Conservation (phyloP, 2,329 filamentous ascomycete genomes). For the Colletotrichum shisoi region DNA sequence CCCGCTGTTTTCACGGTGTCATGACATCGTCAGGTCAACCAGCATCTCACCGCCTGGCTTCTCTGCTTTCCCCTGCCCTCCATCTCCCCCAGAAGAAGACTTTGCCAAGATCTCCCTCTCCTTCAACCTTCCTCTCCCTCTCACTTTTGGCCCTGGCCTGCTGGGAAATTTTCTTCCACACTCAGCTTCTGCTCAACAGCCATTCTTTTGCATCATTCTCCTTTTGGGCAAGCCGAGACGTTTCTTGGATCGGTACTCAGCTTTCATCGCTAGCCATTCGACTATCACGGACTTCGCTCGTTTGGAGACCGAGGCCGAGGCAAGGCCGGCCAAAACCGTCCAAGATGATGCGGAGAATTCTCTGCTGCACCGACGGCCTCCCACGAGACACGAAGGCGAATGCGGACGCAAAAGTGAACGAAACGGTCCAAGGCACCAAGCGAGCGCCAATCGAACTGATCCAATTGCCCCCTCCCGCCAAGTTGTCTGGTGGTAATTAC, state of each 20-base stretch:
- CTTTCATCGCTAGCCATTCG: slow-evolving; percentile 32
- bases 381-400: background rate
- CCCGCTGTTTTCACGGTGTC: slow-evolving; percentile 15
- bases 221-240: slow-evolving; percentile 28
- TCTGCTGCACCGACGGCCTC: slow-evolving; percentile 18
- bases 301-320: slow-evolving; percentile 25
- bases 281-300: slow-evolving; percentile 33
- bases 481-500: slow-evolving; percentile 24
- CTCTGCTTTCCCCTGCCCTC: slow-evolving; percentile 19
- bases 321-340: background rate
- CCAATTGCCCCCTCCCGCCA: slow-evolving; percentile 25
- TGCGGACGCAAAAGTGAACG: slow-evolving; percentile 1
- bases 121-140: slow-evolving; percentile 9
- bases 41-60: slow-evolving; percentile 2
- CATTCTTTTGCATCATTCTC: slow-evolving; percentile 33
- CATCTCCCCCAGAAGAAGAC: slow-evolving; percentile 9
- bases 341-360: slow-evolving; percentile 16
- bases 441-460: slow-evolving; percentile 4
- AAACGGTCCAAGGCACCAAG: background rate
- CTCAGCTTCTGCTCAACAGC: slow-evolving; percentile 23
- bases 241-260: slow-evolving; percentile 35
- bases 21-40: slow-evolving; percentile 15
- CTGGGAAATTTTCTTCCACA: background rate
- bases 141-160: slow-evolving; percentile 14
- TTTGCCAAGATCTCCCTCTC: slow-evolving; percentile 18